Evolutionary conservation across 164 flowering plant genomes (phyloP).

Genomic region (Aristolochia californica): DNA sequence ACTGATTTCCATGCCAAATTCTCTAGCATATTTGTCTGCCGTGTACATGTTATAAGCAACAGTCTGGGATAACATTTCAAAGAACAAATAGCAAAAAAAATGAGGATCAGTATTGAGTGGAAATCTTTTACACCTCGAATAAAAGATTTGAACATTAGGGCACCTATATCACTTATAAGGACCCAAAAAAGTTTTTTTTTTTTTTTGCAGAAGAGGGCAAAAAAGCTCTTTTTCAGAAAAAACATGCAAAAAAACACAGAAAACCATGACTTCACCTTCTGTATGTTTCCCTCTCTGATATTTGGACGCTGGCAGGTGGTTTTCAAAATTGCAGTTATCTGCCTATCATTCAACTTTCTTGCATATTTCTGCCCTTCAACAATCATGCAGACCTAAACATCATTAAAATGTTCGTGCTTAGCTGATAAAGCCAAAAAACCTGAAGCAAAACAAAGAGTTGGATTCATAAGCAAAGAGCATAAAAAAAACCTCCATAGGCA

Average conservation of each 20-base stretch:
- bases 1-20: slow-evolving; percentile 55
- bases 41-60: slow-evolving; percentile 22
- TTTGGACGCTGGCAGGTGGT: slow-evolving; percentile 61
- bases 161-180: not conserved
- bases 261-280: slow-evolving; percentile 17
- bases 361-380: slow-evolving; percentile 50
- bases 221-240: not conserved
- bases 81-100: not conserved
- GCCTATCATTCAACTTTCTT: slow-evolving; percentile 54
- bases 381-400: slow-evolving; percentile 43
- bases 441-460: not conserved
- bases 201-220: not conserved
- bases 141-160: not conserved
- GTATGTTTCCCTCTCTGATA: slow-evolving; percentile 26
- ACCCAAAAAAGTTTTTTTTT: not conserved
- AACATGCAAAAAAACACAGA: not conserved
- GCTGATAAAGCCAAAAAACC: not conserved
- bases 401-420: too few species aligned
- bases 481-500: slow-evolving; percentile 22
- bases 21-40: slow-evolving; percentile 21
- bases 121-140: not conserved
- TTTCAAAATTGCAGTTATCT: slow-evolving; percentile 42
- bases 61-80: slow-evolving; percentile 25
- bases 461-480: not conserved
- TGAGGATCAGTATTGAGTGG: not conserved